phyloP scores from a whole-genome alignment of 129 eudicot species.

The Rutidosis leptorrhynchoides region DNA sequence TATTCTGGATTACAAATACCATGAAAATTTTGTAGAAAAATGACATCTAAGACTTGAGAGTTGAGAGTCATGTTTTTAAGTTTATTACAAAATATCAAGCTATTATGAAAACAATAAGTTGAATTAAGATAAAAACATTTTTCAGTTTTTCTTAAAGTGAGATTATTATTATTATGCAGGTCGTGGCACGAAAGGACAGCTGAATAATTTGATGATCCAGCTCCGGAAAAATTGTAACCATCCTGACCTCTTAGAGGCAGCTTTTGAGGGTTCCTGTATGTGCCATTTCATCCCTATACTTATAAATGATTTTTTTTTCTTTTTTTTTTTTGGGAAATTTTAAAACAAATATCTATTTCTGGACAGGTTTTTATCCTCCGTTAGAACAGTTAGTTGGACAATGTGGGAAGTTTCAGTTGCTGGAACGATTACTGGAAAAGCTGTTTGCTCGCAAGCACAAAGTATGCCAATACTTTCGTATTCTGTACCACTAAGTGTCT shows the following conservation, averaged over 20 bases:
- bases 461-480: conserved; percentile 31
- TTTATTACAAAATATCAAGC: too few species aligned
- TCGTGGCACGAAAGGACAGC: conserved; percentile 56
- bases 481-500: not conserved
- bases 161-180: conserved; percentile 55
- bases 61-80: not conserved
- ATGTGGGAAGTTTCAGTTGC: conserved; percentile 84
- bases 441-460: conserved; percentile 79
- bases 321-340: not conserved
- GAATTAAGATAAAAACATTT: not conserved
- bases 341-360: not conserved
- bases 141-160: conserved; percentile 7
- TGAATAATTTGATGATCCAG: conserved; percentile 77
- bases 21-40: not conserved
- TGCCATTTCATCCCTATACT: conserved; percentile 2
- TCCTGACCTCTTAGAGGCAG: conserved; percentile 87
- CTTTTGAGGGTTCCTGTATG: conserved; percentile 87
- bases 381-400: conserved; percentile 80
- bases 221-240: conserved; percentile 94
- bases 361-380: conserved; percentile 80
- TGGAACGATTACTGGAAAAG: conserved; percentile 64
- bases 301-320: not conserved
- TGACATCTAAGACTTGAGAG: not conserved
- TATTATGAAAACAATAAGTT: not conserved
- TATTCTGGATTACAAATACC: conserved; percentile 3